Conservation (phyloP, 2,329 filamentous ascomycete genomes). For the Cytospora schulzeri region DNA sequence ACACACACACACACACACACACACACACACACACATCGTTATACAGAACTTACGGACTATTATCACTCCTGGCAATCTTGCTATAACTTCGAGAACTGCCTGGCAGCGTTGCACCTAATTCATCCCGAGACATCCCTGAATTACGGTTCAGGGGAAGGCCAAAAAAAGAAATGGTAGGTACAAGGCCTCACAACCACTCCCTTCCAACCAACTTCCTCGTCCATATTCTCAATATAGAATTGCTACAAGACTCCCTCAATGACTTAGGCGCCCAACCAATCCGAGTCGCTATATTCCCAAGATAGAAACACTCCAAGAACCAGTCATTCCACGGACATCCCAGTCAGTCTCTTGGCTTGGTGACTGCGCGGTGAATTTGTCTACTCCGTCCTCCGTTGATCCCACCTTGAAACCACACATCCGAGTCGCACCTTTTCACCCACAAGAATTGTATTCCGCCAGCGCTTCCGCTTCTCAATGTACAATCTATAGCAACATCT, state of each 20-base stretch:
- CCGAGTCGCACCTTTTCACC: background rate
- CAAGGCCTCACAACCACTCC: background rate
- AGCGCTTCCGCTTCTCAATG: background rate
- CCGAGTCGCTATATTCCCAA: background rate
- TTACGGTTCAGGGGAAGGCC: too few relatives aligned
- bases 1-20: too few relatives aligned
- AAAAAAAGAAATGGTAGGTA: too few relatives aligned
- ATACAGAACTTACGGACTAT: too few relatives aligned
- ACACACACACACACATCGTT: too few relatives aligned
- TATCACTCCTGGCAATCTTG: too few relatives aligned
- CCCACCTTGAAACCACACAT: background rate
- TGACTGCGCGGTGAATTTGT: background rate
- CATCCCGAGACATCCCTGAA: too few relatives aligned
- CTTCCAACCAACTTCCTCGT: background rate
- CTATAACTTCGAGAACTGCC: too few relatives aligned
- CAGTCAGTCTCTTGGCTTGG: background rate
- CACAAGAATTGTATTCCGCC: too few relatives aligned
- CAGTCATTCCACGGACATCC: background rate
- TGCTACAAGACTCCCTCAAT: background rate
- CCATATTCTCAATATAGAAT: background rate
- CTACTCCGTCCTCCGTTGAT: background rate
- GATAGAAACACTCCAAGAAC: background rate
- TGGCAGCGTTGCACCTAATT: too few relatives aligned
- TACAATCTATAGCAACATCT: background rate
- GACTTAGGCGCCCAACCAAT: background rate